phyloP scores from a whole-genome alignment of 2,329 filamentous ascomycete species.

The Diplocarpon rosae region DNA sequence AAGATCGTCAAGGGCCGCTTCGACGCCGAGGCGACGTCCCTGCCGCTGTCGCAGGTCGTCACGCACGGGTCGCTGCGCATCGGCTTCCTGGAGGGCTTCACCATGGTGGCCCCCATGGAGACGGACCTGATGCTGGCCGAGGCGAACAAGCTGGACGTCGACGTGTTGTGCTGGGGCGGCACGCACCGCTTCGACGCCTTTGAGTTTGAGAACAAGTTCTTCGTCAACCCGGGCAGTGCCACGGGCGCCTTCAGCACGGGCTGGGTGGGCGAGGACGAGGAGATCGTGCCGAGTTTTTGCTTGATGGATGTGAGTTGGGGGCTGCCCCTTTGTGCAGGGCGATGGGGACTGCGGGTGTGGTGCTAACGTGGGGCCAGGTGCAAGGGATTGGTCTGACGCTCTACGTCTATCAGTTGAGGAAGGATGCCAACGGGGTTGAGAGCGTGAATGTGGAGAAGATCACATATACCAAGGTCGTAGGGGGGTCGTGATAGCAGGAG shows the following conservation, averaged over 20 bases:
- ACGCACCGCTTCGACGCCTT: constrained; percentile 60
- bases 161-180: constrained; percentile 58
- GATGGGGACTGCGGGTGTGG: too few relatives aligned
- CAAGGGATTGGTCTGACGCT: constrained; percentile 93
- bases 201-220: constrained; percentile 66
- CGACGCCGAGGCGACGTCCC: constrained; percentile 54
- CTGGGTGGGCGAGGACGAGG: constrained; percentile 50
- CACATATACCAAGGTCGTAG: constrained; percentile 65
- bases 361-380: constrained; percentile 45
- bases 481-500: constrained; percentile 19
- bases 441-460: constrained; percentile 79
- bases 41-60: constrained; percentile 55
- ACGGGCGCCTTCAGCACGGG: constrained; percentile 51
- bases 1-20: constrained; percentile 59
- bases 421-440: constrained; percentile 64
- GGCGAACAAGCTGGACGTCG: constrained; percentile 57
- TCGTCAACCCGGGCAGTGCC: constrained; percentile 57
- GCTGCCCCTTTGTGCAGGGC: neutral
- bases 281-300: constrained; percentile 84
- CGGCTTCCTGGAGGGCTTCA: constrained; percentile 59
- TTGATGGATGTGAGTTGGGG: constrained; percentile 90
- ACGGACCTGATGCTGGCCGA: constrained; percentile 56
- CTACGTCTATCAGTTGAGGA: constrained; percentile 83
- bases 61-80: constrained; percentile 54
- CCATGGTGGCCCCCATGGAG: constrained; percentile 51